Percentiles rank a stretch among this genome's conserved stretches.
phyloP scores from a whole-genome alignment of 1,284 basidiomycete species.

The Rugosomyces carneus region DNA sequence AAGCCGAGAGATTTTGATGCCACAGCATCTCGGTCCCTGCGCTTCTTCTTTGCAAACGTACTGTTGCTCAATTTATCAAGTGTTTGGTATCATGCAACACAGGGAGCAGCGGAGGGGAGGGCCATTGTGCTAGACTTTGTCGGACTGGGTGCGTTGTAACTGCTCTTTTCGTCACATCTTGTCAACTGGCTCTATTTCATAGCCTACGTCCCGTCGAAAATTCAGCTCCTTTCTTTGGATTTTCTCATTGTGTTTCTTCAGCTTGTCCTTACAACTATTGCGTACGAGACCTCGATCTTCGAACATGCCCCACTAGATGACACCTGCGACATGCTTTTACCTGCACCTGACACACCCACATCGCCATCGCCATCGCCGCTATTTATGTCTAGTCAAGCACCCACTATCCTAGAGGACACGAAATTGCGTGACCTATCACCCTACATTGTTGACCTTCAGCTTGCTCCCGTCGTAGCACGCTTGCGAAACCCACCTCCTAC shows the following conservation, averaged over 20 bases:
- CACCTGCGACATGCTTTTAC: slow-evolving; percentile 28
- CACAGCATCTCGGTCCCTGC: slow-evolving; percentile 44
- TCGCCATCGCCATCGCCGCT: slow-evolving; percentile 19
- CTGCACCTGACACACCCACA: slow-evolving; percentile 18
- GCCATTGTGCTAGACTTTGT: slow-evolving; percentile 69
- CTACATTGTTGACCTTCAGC: slow-evolving; percentile 56
- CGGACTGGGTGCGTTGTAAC: slow-evolving; percentile 53
- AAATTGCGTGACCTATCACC: slow-evolving; percentile 25
- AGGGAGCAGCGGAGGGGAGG: slow-evolving; percentile 46
- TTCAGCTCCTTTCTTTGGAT: slow-evolving; percentile 61
- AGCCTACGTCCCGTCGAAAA: slow-evolving; percentile 57
- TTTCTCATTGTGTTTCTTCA: slow-evolving; percentile 59
- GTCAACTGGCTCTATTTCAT: slow-evolving; percentile 11
- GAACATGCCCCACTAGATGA: slow-evolving; percentile 24
- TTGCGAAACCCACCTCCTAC: slow-evolving; percentile 47
- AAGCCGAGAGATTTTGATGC: slow-evolving; percentile 57
- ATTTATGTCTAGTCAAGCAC: slow-evolving; percentile 17
- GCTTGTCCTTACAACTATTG: slow-evolving; percentile 54
- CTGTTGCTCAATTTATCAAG: slow-evolving; percentile 51
- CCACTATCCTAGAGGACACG: slow-evolving; percentile 14
- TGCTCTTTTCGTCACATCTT: background rate
- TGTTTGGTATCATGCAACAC: slow-evolving; percentile 53
- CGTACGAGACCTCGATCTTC: slow-evolving; percentile 51
- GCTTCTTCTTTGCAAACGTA: slow-evolving; percentile 56
- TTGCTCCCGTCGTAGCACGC: slow-evolving; percentile 45